Base-by-base conservation (phyloP, 257 asterid species). In the Marsdenia floribunda region DNA sequence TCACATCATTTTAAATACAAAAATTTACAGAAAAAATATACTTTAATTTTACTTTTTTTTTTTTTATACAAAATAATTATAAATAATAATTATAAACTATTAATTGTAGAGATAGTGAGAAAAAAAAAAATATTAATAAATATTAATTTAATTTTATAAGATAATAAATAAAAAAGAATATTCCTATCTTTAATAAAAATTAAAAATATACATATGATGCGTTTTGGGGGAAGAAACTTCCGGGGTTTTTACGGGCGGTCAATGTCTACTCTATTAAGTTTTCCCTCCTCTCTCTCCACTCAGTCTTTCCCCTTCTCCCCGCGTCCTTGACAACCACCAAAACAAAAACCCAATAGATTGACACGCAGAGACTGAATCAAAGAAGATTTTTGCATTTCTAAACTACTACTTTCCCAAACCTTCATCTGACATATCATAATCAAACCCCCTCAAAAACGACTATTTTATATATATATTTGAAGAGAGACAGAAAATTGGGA, bases 401-500 rank as follows among this genome's bases (percentile, higher is more conserved):
- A 60, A 26, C 40, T 26, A 1, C 66, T 60, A 11, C 40, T 12
- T 11, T 24, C 29, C 61, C 8, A 60, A 60, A 26, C 10, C 10
- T 59, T 24, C 66, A 60, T 38, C 44, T 15, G 22, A 15, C 7
- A 35, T 16, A 65, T 65, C 49, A 18, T 16, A 65, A 65, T 65
- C 49, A 19, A 65, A 16, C n/a, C 10, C 38, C 70, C 24, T 2
- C 0, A 66, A 38, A 7, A 0, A 3, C 6, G 5, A 61, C 8
- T 26, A 5, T 12, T 16, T 19, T 63, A 14, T 65, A 18, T 66
- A 65, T 18, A 65, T 66, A 19, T 66, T 38, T 29, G 52, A 7
- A 71, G 82, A 76, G 78, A 73, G 79, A n/a, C n/a, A 70, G 73
- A 79, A 13, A 54, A 44, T 16, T 35, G 47, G 33, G 58, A 53